Base-by-base conservation (phyloP, 202 grass and related monocot species). In the Panicum virgatum region DNA sequence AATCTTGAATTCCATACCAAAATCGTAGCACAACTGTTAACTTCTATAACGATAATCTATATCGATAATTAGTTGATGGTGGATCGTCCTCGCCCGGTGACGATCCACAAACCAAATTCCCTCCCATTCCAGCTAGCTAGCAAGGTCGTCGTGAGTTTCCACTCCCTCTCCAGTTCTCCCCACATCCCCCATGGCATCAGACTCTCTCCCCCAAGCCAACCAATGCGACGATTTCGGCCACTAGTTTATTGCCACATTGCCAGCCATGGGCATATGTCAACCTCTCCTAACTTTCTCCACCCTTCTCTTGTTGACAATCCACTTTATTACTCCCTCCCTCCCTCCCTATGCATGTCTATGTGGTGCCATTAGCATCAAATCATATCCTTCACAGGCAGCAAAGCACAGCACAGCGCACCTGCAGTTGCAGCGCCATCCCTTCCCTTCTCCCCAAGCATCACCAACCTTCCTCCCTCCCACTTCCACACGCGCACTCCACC, bases 231-330 rank as follows among this genome's bases (percentile, higher is more conserved):
- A 39, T 54, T 10, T 1, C 36, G 48, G 42, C 61, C 53, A 51
- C 45, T 87, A 72, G 73, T 83, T 69, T 72, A 78, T 72, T 76
- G 72, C 6, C 72, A 86, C 69, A 80, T 81, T 66, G 85, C 34
- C 71, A 81, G 84, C 50, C 51, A 66, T 72, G 53, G 12, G 9
- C 48, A 64, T 44, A 83, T 56, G 58, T 36, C 85, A 77, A 64
- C 73, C 58, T 80, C 70, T 80, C 70, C 46, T 36, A 57, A 45
- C 32, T 79, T 79, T 72, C 56, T 79, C 72, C 79, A 64, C 56
- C 65, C n/a, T 72, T 39, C 27, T 60, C 73, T 78, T 83, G 87
- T 76, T 85, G 87, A 89, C 82, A 89, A 84, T 62, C 68, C 76
- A 84, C 25, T 82, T 77, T 64, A 54, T 64, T 75, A 83, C 56